Base-by-base conservation (phyloP, 176 grass and related monocot species). In the Tillandsia fasciculata region DNA sequence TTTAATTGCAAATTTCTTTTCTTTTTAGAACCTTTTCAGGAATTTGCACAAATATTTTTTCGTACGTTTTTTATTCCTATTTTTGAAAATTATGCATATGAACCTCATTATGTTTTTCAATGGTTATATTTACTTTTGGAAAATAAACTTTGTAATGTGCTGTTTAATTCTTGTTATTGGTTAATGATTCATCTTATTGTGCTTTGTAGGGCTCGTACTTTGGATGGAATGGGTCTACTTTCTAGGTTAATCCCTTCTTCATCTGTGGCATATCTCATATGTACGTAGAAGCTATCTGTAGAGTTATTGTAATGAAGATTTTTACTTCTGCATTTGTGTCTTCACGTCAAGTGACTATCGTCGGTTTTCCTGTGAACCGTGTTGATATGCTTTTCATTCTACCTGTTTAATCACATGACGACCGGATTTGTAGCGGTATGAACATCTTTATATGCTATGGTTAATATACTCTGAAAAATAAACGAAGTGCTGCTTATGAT, bases 191-290 rank as follows among this genome's bases (percentile, higher is more conserved):
- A 72, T 48, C 27, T 72, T 2, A 17, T 74, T 29, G 11, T 52
- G 7, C 11, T 64, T 51, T 74, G 20, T 61, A 74, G 72, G 72
- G 72, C 27, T 74, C 72, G 9, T 64, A 74, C 72, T 74, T 74
- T 64, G 72, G 72, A 6, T 74, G 72, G 72, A 74, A 74, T 28
- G 72, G 72, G 9, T 51, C 72, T 22, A 74, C 72, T n/a, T 74
- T 74, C 48, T 74, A 74, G 47, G 11, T 63, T 52, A 42, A 42
- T 61, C 15, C 14, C 9, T 15, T 20, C 22, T 61, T 15, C 17
- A 61, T 61, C 17, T 61, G n/a, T 61, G 1, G 1, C 56, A 15
- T 23, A 15, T 9, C 17, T 61, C 56, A 23, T 61, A 61, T 61
- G 7, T 61, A 23, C 17, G 15, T 7, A 23, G 15, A 20, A 61